Evolutionary conservation across 2,329 filamentous ascomycete species (phyloP).

Genomic region (Apiospora kogelbergensis): DNA sequence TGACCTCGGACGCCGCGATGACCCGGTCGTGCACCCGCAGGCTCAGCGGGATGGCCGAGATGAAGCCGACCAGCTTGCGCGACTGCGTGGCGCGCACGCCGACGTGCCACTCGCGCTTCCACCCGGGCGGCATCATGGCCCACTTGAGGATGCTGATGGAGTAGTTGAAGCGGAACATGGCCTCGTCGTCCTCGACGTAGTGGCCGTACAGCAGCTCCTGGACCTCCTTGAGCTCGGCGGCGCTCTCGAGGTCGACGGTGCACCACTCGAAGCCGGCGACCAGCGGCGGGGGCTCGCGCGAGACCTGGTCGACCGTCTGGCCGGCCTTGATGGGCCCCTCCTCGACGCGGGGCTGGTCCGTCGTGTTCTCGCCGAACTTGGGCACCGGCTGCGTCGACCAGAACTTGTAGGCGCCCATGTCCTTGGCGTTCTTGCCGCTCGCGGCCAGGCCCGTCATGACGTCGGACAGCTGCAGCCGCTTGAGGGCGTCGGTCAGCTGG

Average conservation of each 20-base stretch:
- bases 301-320: conserved; percentile 75
- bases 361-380: conserved; percentile 64
- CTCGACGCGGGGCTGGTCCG: conserved; percentile 51
- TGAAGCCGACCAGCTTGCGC: conserved; percentile 89
- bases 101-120: conserved; percentile 92
- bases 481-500: conserved; percentile 51
- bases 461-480: conserved; percentile 66
- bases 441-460: conserved; percentile 75
- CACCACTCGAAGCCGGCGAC: conserved; percentile 91
- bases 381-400: conserved; percentile 97
- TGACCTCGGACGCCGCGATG: conserved; percentile 85
- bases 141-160: conserved; percentile 86
- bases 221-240: conserved; percentile 80
- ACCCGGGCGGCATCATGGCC: conserved; percentile 92
- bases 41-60: conserved; percentile 86
- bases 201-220: conserved; percentile 90
- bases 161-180: conserved; percentile 98
- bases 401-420: conserved; percentile 97
- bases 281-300: conserved; percentile 73
- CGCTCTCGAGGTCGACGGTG: conserved; percentile 79
- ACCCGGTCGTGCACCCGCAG: conserved; percentile 76
- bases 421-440: conserved; percentile 85
- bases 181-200: conserved; percentile 96
- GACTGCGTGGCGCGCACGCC: conserved; percentile 84
- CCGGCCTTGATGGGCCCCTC: conserved; percentile 82